Percentiles rank a stretch among this genome's conserved stretches.
phyloP scores from a whole-genome alignment of 257 asterid species.

The Henckelia pumila region DNA sequence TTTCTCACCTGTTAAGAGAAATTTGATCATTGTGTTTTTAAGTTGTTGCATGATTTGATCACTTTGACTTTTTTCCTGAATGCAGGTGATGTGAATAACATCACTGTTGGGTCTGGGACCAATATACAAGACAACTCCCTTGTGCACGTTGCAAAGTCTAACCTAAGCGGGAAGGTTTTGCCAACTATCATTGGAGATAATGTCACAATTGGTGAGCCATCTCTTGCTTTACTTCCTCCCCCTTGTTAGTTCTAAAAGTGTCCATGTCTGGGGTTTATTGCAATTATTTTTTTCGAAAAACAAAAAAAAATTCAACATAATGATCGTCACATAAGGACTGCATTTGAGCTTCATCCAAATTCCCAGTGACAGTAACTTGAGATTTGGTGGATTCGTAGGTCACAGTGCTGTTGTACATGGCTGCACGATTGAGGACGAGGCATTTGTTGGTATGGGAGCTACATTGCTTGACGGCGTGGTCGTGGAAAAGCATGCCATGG shows the following conservation, averaged over 20 bases:
- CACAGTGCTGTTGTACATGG: slow-evolving; percentile 89
- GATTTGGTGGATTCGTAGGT: slow-evolving; percentile 41
- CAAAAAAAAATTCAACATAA: background rate
- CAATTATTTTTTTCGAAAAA: background rate
- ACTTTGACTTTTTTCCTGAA: slow-evolving; percentile 23
- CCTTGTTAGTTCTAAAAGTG: background rate
- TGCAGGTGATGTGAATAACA: slow-evolving; percentile 72
- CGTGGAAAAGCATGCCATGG: slow-evolving; percentile 84
- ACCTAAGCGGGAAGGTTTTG: slow-evolving; percentile 63
- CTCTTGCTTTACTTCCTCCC: background rate
- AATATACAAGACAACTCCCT: slow-evolving; percentile 82
- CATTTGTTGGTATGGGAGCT: slow-evolving; percentile 92
- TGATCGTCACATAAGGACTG: slow-evolving; percentile 3
- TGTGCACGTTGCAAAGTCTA: slow-evolving; percentile 81
- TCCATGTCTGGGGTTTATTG: background rate
- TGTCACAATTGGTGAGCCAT: slow-evolving; percentile 65
- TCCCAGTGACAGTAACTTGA: slow-evolving; percentile 6
- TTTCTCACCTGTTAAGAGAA: background rate
- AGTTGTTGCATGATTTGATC: slow-evolving; percentile 1
- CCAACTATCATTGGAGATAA: slow-evolving; percentile 78
- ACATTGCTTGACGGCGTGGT: slow-evolving; percentile 84
- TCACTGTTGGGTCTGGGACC: slow-evolving; percentile 69
- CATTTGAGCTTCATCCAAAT: slow-evolving; percentile 17
- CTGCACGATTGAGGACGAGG: slow-evolving; percentile 79
- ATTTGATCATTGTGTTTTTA: slow-evolving; percentile 3